Percentiles rank a stretch among this genome's conserved stretches.
Evolutionary conservation across 1,139 yeast genomes (phyloP).

Genomic region (Chernovozyma sophiae-reginae): DNA sequence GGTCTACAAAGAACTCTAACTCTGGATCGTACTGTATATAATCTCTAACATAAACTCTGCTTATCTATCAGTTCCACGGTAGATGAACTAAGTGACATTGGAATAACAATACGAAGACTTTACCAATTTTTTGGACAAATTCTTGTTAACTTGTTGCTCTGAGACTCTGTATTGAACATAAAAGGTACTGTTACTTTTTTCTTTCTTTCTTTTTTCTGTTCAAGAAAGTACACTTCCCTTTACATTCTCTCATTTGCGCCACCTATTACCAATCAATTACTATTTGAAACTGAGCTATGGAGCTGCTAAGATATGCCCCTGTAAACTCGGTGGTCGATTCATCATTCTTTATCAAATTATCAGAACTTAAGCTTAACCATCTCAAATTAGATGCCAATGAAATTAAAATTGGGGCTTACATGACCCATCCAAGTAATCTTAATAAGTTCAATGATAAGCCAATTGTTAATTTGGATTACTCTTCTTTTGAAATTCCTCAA

Average conservation of each 20-base stretch:
- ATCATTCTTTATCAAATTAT: constrained; percentile 73
- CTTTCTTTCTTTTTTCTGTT: not conserved
- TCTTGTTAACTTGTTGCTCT: too few species aligned
- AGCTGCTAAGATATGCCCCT: constrained; percentile 44
- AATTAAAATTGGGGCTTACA: constrained; percentile 35
- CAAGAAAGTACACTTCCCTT: constrained; percentile 1
- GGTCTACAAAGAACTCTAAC: too few species aligned
- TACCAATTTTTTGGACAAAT: too few species aligned
- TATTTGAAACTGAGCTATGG: constrained; percentile 1
- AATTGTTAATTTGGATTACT: constrained; percentile 32
- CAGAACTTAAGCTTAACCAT: constrained; percentile 62
- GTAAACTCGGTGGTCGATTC: constrained; percentile 77
- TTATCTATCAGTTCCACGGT: too few species aligned
- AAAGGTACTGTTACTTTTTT: not conserved
- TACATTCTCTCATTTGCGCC: too few species aligned
- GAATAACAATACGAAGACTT: too few species aligned
- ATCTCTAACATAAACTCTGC: too few species aligned
- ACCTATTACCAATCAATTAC: not conserved
- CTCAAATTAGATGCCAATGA: constrained; percentile 56
- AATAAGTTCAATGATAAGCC: constrained; percentile 43
- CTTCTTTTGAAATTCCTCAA: constrained; percentile 42
- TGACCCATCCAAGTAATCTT: constrained; percentile 26
- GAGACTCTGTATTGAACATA: too few species aligned
- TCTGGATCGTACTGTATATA: too few species aligned
- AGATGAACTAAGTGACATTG: too few species aligned